A percentile compares a stretch with the other conserved stretches of the same genome.
Conservation (phyloP, 345 rosid species). For the Limnanthes douglasii region DNA sequence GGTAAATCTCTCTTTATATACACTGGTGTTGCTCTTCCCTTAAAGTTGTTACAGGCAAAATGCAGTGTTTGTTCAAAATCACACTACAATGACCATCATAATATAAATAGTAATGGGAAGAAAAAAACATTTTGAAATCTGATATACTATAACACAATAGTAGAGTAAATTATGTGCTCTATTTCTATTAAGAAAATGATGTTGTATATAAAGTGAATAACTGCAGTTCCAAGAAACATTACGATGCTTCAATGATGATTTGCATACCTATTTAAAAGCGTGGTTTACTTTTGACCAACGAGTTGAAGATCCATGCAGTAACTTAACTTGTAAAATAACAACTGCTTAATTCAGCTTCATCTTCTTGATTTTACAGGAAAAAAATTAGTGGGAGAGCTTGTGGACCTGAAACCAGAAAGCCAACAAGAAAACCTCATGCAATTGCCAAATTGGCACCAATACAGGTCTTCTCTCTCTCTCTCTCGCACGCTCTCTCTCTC, state of each 20-base stretch:
- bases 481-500: background rate
- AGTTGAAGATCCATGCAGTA: too few relatives aligned
- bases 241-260: background rate
- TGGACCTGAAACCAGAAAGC: slow-evolving; percentile 53
- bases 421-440: slow-evolving; percentile 38
- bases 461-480: slow-evolving; percentile 33
- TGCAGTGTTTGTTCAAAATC: too few relatives aligned
- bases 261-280: background rate
- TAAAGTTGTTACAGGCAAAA: background rate
- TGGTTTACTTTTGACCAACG: too few relatives aligned
- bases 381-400: slow-evolving; percentile 42
- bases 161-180: too few relatives aligned
- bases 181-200: too few relatives aligned
- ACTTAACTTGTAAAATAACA: too few relatives aligned
- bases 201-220: too few relatives aligned
- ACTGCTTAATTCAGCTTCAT: too few relatives aligned
- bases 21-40: background rate
- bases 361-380: slow-evolving; percentile 42
- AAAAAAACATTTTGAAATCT: too few relatives aligned
- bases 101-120: too few relatives aligned
- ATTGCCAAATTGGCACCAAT: slow-evolving; percentile 52
- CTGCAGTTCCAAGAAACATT: background rate
- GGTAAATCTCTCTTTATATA: slow-evolving; percentile 23
- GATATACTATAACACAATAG: too few relatives aligned
- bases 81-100: too few relatives aligned